Percentiles rank a stretch among this genome's conserved stretches.
Conservation (phyloP, 495 filamentous ascomycete genomes). For the Chaetomium tenue region DNA sequence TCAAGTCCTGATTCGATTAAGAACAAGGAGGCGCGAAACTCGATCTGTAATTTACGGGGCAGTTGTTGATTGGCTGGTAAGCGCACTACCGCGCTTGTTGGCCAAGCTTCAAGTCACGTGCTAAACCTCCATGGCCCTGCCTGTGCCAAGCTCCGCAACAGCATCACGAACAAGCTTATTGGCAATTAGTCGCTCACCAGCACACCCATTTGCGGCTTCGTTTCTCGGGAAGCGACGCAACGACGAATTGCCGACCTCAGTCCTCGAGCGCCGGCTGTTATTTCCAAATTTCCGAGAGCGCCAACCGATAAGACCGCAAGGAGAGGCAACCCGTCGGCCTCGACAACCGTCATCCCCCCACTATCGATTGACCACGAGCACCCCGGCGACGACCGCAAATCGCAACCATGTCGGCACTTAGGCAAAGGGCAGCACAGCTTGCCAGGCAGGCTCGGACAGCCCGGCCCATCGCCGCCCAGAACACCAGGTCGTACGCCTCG, state of each 20-base stretch:
- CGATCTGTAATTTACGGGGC: slow-evolving; percentile 33
- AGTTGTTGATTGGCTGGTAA: slow-evolving; percentile 27
- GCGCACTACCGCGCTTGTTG: background rate
- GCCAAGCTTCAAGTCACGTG: slow-evolving; percentile 25
- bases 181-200: slow-evolving; percentile 25
- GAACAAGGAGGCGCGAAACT: slow-evolving; percentile 1
- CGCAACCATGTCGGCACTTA: slow-evolving; percentile 46
- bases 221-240: slow-evolving; percentile 5
- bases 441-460: slow-evolving; percentile 40
- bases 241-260: background rate
- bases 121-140: background rate
- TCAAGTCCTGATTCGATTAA: background rate
- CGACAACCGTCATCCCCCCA: slow-evolving; percentile 15
- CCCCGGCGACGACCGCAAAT: slow-evolving; percentile 26
- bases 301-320: background rate
- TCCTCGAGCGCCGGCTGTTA: background rate
- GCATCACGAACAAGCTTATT: slow-evolving; percentile 1
- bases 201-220: slow-evolving; percentile 11
- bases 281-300: background rate
- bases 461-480: slow-evolving; percentile 33
- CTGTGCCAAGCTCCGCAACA: slow-evolving; percentile 22
- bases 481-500: slow-evolving; percentile 47
- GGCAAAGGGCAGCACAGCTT: slow-evolving; percentile 41
- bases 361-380: slow-evolving; percentile 21
- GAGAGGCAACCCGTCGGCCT: slow-evolving; percentile 13